Evolutionary conservation across 176 grass and related monocot genomes (phyloP), one percentile per base, ranked within the genome.

Genomic region (Dactylis glomerata): DNA sequence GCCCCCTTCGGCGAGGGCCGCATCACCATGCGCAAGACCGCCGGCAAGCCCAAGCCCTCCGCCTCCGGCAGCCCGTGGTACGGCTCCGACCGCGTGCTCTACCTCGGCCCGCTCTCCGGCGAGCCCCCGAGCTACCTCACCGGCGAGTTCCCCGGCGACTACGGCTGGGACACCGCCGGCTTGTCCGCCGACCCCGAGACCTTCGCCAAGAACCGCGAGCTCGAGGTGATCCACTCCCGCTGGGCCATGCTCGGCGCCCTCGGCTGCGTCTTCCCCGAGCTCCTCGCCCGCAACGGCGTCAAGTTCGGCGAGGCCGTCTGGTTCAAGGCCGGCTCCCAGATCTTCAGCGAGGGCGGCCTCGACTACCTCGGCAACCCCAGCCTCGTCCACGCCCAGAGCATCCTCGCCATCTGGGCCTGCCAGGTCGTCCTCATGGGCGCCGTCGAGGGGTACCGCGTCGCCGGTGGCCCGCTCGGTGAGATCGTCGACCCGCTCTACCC

Each of bases 291-390:
- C 73, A 92, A 92, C 66, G 85, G 90, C 66, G 85, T 92, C 80
- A 95, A 86, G 68, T 95, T 95, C 75, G 93, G 93, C 26, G 93
- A 92, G 90, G 90, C 93, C n/a, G 87, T 95, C 0, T 92, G 93
- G 93, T 95, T 95, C 90, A 95, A 95, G 83, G 93, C 85, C 1
- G 88, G 88, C 1, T 82, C 93, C 36, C 88, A 88, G 79, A 95
- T 95, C 88, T 95, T 95, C 85, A 86, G 85, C 54, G 93, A 95
- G 73, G 93, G 90, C 0, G 88, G 90, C 0, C 82, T 95, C 7
- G 93, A 95, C 85, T 95, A 95, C 92, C 90, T 94, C n/a, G 92
- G 92, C 84, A 94, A 94, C 92, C 92, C 92, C 5, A 90, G 89
- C 92, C 80, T 94, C 41, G 67, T 94, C 59, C 92, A 94, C 77